Percentiles rank a stretch among this genome's conserved stretches.
These are phyloP conservation scores for Ascochyta koolunga DNA, from an alignment of 2,329 filamentous ascomycete genomes.

Conservation along the genomic window DNA sequence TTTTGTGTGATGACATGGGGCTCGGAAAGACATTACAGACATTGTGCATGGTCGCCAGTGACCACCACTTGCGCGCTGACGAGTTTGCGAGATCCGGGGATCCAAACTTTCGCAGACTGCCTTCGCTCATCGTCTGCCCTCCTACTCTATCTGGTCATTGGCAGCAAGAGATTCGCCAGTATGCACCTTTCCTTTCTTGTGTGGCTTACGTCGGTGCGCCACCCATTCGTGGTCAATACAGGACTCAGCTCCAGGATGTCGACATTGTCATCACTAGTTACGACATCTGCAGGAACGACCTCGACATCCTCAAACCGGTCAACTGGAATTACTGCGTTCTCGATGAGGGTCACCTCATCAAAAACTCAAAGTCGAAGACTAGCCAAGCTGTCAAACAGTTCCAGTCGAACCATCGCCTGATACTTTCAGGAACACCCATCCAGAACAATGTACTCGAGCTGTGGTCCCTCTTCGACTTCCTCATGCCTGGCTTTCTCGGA, in stretches of 20 bases:
- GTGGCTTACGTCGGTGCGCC: slow-evolving; percentile 92
- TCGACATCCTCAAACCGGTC: slow-evolving; percentile 79
- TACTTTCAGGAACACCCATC: slow-evolving; percentile 94
- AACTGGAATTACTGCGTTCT: slow-evolving; percentile 98
- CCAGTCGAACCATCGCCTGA: slow-evolving; percentile 89
- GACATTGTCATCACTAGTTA: slow-evolving; percentile 98
- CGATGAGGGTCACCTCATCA: slow-evolving; percentile 97
- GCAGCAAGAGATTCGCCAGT: slow-evolving; percentile 96
- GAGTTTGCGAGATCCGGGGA: slow-evolving; percentile 84
- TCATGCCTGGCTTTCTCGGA: slow-evolving; percentile 98
- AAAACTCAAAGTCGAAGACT: slow-evolving; percentile 97
- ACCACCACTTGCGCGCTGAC: slow-evolving; percentile 91
- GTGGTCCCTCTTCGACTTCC: slow-evolving; percentile 97
- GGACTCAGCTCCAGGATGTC: slow-evolving; percentile 72
- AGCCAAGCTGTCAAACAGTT: slow-evolving; percentile 90
- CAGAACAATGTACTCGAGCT: slow-evolving; percentile 97
- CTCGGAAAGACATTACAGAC: slow-evolving; percentile 97
- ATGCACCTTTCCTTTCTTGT: slow-evolving; percentile 90
- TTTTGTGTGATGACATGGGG: slow-evolving; percentile 99
- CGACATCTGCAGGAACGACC: slow-evolving; percentile 95
- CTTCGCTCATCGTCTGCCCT: slow-evolving; percentile 93
- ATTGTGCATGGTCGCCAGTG: slow-evolving; percentile 95
- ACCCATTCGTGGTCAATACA: slow-evolving; percentile 74
- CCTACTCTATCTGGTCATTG: slow-evolving; percentile 96
- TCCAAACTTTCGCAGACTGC: slow-evolving; percentile 77